phyloP scores from a whole-genome alignment of 768 basidiomycete species.

The Lactarius tabidus region DNA sequence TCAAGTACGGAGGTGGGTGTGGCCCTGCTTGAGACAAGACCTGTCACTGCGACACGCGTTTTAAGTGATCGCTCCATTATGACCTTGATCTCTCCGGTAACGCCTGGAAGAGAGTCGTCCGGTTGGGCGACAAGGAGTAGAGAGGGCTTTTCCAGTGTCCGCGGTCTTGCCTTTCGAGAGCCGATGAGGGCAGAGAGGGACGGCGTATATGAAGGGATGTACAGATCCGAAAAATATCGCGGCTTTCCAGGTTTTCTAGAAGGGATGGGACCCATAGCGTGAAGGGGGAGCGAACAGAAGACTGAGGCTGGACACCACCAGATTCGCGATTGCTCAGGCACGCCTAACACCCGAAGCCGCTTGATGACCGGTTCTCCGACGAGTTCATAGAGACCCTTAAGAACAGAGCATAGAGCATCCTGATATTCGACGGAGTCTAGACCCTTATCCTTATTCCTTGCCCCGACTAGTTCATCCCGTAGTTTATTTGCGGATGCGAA shows the following conservation, averaged over 20 bases:
- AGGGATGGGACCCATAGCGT: slow-evolving; percentile 13
- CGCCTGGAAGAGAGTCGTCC: too few relatives aligned
- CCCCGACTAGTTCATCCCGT: neutral
- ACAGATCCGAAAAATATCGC: slow-evolving; percentile 11
- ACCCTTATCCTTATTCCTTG: neutral
- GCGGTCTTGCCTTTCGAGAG: neutral
- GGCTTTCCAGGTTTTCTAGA: neutral
- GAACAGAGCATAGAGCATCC: neutral
- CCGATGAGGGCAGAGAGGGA: neutral
- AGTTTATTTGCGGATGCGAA: neutral
- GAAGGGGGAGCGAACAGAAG: slow-evolving; percentile 6
- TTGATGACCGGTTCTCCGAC: slow-evolving; percentile 2
- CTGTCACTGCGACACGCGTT: too few relatives aligned
- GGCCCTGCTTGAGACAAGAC: too few relatives aligned
- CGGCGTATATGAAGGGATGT: neutral
- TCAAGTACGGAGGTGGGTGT: too few relatives aligned
- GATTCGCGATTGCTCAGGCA: slow-evolving; percentile 2
- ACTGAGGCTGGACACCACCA: neutral
- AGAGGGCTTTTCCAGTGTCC: neutral
- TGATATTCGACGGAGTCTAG: neutral
- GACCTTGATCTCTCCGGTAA: too few relatives aligned
- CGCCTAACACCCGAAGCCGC: neutral
- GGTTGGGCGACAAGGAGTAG: neutral
- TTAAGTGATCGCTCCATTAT: too few relatives aligned
- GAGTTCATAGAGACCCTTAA: neutral